Base-by-base conservation (phyloP, 148 eudicot genomes). In the Diospyros lotus region DNA sequence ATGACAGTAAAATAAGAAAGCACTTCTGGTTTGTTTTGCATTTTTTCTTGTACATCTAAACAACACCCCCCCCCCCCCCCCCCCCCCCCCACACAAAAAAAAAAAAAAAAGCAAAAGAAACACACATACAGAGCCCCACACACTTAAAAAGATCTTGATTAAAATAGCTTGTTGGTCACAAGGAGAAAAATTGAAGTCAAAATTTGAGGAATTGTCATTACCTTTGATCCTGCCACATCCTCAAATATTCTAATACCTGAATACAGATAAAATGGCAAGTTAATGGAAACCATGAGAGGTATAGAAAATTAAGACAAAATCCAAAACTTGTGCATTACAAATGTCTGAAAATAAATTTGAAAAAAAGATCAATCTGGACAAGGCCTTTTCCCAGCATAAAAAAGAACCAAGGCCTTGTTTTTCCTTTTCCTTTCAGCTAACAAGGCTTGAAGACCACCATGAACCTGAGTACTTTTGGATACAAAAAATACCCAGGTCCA, bases 161-260 rank as follows among this genome's bases (percentile, higher is more conserved):
- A 28, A 28, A 28, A 28, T 28, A 28, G 28, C 28, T 28, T 28
- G 44, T 12, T 66, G 5, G 38, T 54, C 50, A 46, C 42, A 38
- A 69, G 2, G 46, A 58, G 39, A 12, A 5, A n/a, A 61, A 28
- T 15, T 51, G 11, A 40, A n/a, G 15, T n/a, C 41, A 43, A 41
- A 55, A 17, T 46, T 38, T 17, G 14, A 66, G 51, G 40, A 82
- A 75, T 45, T 46, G 46, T 66, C 28, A 41, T 67, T 83, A 94
- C 98, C 97, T 88, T 90, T 70, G 77, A 50, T 70, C 83, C 84
- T 51, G 87, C 84, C 69, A 87, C 84, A 87, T 90, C 98, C 86
- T 94, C 98, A 84, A 94, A 86, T 75, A 94, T 90, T 74, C 98
- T 89, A 71, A 90, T 88, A 76, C 98, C 98, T 94, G 95, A 73